phyloP scores from a whole-genome alignment of 805 yeast species.

The Blastobotrys muscicola region DNA sequence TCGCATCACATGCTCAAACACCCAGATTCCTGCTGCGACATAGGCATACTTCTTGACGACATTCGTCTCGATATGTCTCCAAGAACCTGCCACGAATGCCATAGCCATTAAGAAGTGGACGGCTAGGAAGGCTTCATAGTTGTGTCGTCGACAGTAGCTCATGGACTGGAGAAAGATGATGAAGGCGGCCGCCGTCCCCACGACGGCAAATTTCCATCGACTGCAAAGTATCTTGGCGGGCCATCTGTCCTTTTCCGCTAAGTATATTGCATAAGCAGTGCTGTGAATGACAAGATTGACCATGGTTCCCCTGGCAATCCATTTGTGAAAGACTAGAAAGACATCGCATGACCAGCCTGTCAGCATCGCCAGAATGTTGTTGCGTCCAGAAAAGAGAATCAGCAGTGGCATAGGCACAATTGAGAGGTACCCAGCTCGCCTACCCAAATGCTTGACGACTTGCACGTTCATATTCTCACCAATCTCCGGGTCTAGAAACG shows the following conservation, averaged over 20 bases:
- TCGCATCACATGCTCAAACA: constrained; percentile 52
- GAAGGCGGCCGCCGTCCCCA: constrained; percentile 33
- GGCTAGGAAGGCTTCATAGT: constrained; percentile 51
- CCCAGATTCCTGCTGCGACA: constrained; percentile 58
- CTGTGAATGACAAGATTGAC: constrained; percentile 47
- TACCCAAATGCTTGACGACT: constrained; percentile 3
- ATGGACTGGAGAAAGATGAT: constrained; percentile 40
- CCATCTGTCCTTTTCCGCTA: constrained; percentile 14
- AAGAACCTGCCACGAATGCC: constrained; percentile 43
- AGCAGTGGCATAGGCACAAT: constrained; percentile 34
- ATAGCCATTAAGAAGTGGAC: constrained; percentile 49
- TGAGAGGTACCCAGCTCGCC: constrained; percentile 33
- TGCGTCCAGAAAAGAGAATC: constrained; percentile 59
- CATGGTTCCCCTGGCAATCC: constrained; percentile 48
- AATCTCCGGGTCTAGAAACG: not conserved
- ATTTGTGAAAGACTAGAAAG: constrained; percentile 52
- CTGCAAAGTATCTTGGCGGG: not conserved
- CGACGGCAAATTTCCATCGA: constrained; percentile 31
- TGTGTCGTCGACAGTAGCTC: constrained; percentile 39
- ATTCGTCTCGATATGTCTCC: constrained; percentile 42
- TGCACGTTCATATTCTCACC: not conserved
- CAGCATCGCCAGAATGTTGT: constrained; percentile 52
- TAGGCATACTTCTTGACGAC: constrained; percentile 42
- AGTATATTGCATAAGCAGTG: constrained; percentile 41
- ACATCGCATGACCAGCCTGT: constrained; percentile 56